Percentiles rank a stretch among this genome's conserved stretches.
Evolutionary conservation across 2,329 filamentous ascomycete species (phyloP).

Genomic region (Penicillium digitatum): DNA sequence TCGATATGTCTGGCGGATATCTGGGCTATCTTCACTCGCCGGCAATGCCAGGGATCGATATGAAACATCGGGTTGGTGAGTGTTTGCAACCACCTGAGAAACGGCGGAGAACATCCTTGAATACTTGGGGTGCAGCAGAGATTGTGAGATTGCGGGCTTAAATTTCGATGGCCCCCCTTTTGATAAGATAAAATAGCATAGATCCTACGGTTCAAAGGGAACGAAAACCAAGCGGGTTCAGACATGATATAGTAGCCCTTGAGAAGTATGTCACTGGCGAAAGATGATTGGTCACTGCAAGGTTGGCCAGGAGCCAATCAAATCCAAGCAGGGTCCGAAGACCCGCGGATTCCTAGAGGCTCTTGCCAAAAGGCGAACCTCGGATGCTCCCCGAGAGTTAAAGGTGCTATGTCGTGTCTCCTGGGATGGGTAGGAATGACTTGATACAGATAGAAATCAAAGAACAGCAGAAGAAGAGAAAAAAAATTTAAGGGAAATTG

Average conservation of each 20-base stretch:
- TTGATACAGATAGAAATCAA: no score
- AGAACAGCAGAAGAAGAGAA: no score
- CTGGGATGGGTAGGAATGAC: neutral
- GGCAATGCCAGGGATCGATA: slow-evolving; percentile 45
- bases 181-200: neutral
- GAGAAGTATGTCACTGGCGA: neutral
- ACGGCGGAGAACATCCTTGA: slow-evolving; percentile 4
- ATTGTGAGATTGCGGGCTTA: neutral
- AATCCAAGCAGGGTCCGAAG: neutral
- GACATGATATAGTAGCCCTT: neutral
- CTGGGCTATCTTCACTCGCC: slow-evolving; percentile 46
- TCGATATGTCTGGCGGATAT: slow-evolving; percentile 50
- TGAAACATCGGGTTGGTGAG: neutral
- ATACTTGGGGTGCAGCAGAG: neutral
- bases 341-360: neutral
- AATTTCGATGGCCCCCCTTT: neutral
- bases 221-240: neutral
- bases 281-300: neutral
- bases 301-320: neutral
- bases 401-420: neutral
- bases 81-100: neutral
- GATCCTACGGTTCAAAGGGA: neutral
- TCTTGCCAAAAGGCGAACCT: neutral
- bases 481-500: no score
- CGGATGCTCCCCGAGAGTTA: neutral